A percentile compares a stretch with the other conserved stretches of the same genome.
Evolutionary conservation across 2,329 filamentous ascomycete species (phyloP).

Genomic region (Gliomastix tumulicola): DNA sequence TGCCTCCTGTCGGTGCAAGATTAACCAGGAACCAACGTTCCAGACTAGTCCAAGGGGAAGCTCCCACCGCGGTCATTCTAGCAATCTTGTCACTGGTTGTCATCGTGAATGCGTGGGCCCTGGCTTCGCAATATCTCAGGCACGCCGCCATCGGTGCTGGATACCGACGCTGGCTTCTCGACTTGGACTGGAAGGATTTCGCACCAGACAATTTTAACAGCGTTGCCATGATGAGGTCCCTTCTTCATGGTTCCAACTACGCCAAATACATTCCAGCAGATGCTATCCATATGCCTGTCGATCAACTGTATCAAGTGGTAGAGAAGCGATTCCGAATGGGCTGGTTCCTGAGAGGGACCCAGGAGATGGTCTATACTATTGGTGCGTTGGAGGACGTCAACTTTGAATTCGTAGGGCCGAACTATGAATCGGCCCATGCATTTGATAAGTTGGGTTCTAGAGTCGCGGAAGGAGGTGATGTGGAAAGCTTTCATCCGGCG

Average conservation of each 20-base stretch:
- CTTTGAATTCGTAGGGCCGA: neutral
- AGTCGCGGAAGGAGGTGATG: too few species aligned
- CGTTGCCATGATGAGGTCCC: neutral
- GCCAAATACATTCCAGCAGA: neutral
- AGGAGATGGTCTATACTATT: neutral
- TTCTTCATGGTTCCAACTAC: neutral
- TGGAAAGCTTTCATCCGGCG: too few species aligned
- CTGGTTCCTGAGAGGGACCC: neutral
- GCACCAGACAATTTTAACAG: neutral
- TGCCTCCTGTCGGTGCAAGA: neutral
- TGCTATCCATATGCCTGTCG: neutral
- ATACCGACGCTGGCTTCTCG: neutral
- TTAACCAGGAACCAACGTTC: neutral
- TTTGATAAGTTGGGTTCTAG: too few species aligned
- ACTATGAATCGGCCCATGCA: too few species aligned
- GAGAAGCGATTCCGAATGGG: neutral
- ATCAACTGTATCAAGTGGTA: neutral
- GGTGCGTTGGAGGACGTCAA: neutral
- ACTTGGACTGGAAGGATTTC: neutral
- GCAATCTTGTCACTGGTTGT: neutral
- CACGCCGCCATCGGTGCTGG: neutral
- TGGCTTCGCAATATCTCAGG: neutral
- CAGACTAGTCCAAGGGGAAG: neutral
- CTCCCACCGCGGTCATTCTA: neutral
- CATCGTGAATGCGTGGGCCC: neutral